A percentile compares a stretch with the other conserved stretches of the same genome.
Conservation (phyloP, 441 rosid species). For the Pelargonium cotyledonis region DNA sequence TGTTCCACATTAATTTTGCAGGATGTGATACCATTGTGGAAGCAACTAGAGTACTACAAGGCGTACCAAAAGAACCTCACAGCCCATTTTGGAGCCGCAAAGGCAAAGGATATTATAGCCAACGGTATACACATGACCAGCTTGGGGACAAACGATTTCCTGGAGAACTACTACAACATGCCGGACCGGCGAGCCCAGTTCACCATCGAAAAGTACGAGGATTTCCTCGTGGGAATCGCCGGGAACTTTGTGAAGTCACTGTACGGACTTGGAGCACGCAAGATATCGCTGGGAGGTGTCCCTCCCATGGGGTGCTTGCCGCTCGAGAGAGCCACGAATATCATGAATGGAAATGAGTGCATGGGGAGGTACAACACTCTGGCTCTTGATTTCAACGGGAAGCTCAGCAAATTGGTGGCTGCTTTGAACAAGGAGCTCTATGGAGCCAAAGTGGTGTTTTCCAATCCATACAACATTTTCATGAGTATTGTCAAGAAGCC, state of each 20-base stretch:
- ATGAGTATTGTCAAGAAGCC: neutral
- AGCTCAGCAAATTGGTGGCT: neutral
- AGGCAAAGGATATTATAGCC: neutral
- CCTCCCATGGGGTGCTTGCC: neutral
- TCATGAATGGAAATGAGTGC: neutral
- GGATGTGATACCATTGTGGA: neutral
- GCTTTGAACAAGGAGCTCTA: neutral
- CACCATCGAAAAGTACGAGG: neutral
- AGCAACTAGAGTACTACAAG: neutral
- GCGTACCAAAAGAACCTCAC: neutral
- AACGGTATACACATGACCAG: neutral
- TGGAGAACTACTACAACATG: neutral
- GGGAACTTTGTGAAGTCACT: neutral
- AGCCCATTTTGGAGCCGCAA: neutral
- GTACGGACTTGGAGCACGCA: neutral
- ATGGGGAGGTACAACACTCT: neutral
- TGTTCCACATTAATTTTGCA: too few relatives aligned
- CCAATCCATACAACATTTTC: neutral
- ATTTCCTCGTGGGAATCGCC: neutral
- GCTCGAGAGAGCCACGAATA: neutral
- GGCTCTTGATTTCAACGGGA: neutral
- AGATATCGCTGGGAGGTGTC: neutral
- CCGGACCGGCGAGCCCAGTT: neutral
- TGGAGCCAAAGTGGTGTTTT: neutral
- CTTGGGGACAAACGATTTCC: neutral